Percentiles rank a stretch among this genome's conserved stretches.
These are phyloP conservation scores for Candida gigantensis DNA, from an alignment of 1,139 yeast genomes.

Conservation along the genomic window DNA sequence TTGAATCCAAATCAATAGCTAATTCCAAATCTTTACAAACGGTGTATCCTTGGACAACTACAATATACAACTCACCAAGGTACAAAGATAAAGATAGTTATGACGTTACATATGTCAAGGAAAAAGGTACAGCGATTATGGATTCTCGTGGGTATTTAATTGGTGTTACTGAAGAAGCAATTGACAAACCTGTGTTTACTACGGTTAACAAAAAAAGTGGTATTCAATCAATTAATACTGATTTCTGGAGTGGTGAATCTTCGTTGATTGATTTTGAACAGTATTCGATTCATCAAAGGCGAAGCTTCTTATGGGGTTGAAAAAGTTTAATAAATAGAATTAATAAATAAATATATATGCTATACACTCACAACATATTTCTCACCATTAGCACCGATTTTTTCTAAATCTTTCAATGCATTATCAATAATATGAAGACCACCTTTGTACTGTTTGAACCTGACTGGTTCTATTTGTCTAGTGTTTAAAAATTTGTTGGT, in stretches of 20 bases:
- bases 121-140: slow-evolving; percentile 7
- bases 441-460: slow-evolving; percentile 35
- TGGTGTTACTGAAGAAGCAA: slow-evolving; percentile 8
- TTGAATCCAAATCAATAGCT: not conserved
- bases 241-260: slow-evolving; percentile 33
- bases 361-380: slow-evolving; percentile 36
- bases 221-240: slow-evolving; percentile 1
- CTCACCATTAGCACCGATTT: slow-evolving; percentile 42
- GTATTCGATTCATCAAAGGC: slow-evolving; percentile 24
- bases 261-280: slow-evolving; percentile 34
- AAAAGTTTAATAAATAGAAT: slow-evolving; percentile 1
- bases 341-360: not conserved
- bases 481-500: slow-evolving; percentile 31
- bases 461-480: slow-evolving; percentile 31
- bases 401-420: slow-evolving; percentile 40
- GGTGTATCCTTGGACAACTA: slow-evolving; percentile 19
- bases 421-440: slow-evolving; percentile 30
- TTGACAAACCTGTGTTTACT: slow-evolving; percentile 8
- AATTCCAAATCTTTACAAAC: not conserved
- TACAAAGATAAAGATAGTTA: slow-evolving; percentile 21
- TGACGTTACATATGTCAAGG: slow-evolving; percentile 10
- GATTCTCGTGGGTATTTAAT: slow-evolving; percentile 11
- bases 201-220: slow-evolving; percentile 2
- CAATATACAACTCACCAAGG: slow-evolving; percentile 26
- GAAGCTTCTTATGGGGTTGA: slow-evolving; percentile 13